Base-by-base conservation (phyloP, 2,329 filamentous ascomycete species). In the Xylariales sp. region DNA sequence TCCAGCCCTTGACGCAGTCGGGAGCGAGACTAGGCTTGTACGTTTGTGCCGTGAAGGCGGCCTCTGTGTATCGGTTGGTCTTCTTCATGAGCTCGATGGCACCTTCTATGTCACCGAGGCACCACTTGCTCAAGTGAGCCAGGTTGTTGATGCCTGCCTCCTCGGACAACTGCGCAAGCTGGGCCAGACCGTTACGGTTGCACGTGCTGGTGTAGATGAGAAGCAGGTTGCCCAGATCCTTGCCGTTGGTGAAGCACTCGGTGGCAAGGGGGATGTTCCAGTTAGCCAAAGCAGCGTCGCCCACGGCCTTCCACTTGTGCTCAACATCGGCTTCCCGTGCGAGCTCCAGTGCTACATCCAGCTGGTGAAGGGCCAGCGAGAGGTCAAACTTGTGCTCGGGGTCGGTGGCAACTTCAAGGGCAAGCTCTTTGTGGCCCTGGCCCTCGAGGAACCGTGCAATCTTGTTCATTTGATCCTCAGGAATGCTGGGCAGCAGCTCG, bases 221-320 rank as follows among this genome's bases (percentile, higher is more conserved):
- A 2, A 98, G 75, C 6, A 97, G 67, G 1, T 88, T 95, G 28
- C 91, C 90, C 3, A 96, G 70, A 56, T 98, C 93, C 56, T 88
- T 93, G 31, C 90, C 89, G 41, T 93, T 82, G 14, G 80, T 81
- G 61, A 97, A 98, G 66, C 91, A 97, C 63, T 97, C 88, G 33
- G 93, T 85, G 0, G 93, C 93, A 3, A 97, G 78, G 5, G 77
- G 72, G 23, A 98, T 75, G 53, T 98, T 83, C 93, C 91, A 98
- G 2, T 72, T 83, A 8, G 81, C 68, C 28, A 98, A 76, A 2
- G 93, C 93, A 2, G 90, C 86, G 52, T 98, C 93, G 43, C 93
- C 93, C 5, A 98, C 88, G 4, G 81, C 90, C 75, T 97, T 97
- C 93, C 93, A 98, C 66, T 95, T 95, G 67, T 97, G 91, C 60